Evolutionary conservation across 345 rosid species (phyloP).

Genomic region (Passiflora organensis): DNA sequence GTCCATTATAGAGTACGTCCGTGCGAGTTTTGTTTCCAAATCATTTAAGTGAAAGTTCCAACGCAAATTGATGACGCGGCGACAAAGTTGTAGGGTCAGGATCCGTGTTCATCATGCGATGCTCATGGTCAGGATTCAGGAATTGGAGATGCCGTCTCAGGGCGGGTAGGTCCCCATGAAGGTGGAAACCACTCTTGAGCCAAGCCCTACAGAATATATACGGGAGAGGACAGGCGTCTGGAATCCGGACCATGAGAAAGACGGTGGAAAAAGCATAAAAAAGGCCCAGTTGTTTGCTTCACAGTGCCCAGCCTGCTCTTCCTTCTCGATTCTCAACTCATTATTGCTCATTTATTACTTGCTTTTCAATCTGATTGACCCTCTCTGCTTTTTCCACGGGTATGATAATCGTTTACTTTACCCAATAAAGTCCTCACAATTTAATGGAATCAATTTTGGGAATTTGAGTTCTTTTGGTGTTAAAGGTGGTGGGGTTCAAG

Average conservation of each 20-base stretch:
- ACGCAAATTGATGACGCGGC: not conserved
- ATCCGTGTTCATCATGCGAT: slow-evolving; percentile 29
- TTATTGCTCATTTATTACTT: not conserved
- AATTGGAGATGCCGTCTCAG: slow-evolving; percentile 18
- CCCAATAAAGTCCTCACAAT: not conserved
- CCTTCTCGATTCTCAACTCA: not conserved
- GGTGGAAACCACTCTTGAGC: not conserved
- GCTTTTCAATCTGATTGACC: not conserved
- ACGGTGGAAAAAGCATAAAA: not conserved
- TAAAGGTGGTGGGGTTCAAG: too few relatives aligned
- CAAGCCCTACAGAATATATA: not conserved
- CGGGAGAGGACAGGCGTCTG: not conserved
- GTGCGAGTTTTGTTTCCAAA: not conserved
- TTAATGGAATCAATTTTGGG: too few relatives aligned
- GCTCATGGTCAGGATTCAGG: slow-evolving; percentile 41
- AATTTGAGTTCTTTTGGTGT: too few relatives aligned
- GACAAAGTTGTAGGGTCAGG: slow-evolving; percentile 24
- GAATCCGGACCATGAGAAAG: not conserved
- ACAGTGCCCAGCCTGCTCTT: not conserved
- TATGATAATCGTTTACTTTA: not conserved
- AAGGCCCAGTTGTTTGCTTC: too few relatives aligned
- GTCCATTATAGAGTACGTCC: too few relatives aligned
- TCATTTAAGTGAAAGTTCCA: too few relatives aligned
- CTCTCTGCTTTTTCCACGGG: not conserved
- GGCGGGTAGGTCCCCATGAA: not conserved